These are phyloP conservation scores for Candida awuae DNA, from an alignment of 805 yeast species.

Conservation along the genomic window DNA sequence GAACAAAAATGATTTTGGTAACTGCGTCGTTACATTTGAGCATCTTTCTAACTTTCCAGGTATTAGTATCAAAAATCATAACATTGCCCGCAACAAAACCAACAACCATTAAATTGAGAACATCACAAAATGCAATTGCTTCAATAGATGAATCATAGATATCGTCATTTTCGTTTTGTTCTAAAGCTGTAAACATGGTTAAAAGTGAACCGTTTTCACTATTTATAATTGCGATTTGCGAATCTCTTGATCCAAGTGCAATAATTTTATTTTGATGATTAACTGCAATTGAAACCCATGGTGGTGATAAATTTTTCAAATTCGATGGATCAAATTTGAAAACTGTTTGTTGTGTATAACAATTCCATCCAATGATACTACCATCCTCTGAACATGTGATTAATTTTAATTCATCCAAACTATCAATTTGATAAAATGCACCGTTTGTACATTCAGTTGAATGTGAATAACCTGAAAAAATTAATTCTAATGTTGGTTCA, in stretches of 20 bases:
- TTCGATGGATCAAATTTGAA: constrained; percentile 61
- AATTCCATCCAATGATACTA: constrained; percentile 81
- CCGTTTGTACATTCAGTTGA: constrained; percentile 76
- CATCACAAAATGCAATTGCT: constrained; percentile 66
- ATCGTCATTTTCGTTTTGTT: constrained; percentile 46
- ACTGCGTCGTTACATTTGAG: constrained; percentile 72
- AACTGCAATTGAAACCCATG: constrained; percentile 76
- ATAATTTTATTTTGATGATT: constrained; percentile 38
- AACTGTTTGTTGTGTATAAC: constrained; percentile 62
- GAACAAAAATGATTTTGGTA: constrained; percentile 66
- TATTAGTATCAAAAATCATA: constrained; percentile 69
- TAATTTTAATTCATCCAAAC: constrained; percentile 52
- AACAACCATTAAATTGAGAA: constrained; percentile 60
- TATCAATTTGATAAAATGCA: constrained; percentile 53
- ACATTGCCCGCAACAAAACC: constrained; percentile 88
- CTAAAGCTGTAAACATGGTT: constrained; percentile 57
- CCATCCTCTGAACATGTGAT: constrained; percentile 83
- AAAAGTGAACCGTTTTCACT: constrained; percentile 65
- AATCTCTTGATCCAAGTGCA: constrained; percentile 86
- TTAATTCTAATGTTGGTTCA: constrained; percentile 53
- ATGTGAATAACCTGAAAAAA: constrained; percentile 77
- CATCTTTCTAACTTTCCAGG: constrained; percentile 78
- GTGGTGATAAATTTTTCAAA: constrained; percentile 67
- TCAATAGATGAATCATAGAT: constrained; percentile 65
- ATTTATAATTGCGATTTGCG: constrained; percentile 73